Base-by-base conservation (phyloP, 129 eudicot species). In the Logfia minima region DNA sequence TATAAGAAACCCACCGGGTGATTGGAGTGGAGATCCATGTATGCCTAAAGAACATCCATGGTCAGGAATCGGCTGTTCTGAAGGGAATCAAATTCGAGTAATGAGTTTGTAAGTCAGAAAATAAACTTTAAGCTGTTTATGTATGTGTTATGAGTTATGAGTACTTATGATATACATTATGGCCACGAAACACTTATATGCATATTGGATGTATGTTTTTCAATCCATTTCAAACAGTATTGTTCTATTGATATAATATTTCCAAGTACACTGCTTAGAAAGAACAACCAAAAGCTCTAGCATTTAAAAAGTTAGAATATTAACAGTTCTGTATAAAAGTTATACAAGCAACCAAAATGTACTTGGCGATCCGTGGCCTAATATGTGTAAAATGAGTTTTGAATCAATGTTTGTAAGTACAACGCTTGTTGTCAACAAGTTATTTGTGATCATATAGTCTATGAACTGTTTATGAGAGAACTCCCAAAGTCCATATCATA, bases 21-120 rank as follows among this genome's bases (percentile, higher is more conserved):
- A 91, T 81, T 94, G 99, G 99, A 59, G 11, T 13, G 99, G 96
- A 62, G 99, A 94, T 89, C 99, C 99, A 34, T 94, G 99, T 77
- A 74, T 91, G 75, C 99, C 99, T 21, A 78, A 56, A 75, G 78
- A 48, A 55, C 79, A 89, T 73, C 67, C 90, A 0, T 94, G 99
- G 99, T 82, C 83, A n/a, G 97, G 97, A 75, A 82, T 94, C 37
- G 19, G 75, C 0, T 94, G 99, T 80, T 75, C 88, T 0, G 62
- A 77, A n/a, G 75, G 77, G 34, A 73, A 78, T 19, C 67, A 75
- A 31, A 43, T 75, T 59, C 87, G 96, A 22, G 78, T 94, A 67
- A 16, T 79, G 58, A 79, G 96, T 71, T 68, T 94, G 99, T 94
- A 85, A 91, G 97, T 86, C 17, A 22, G 11, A 64, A 34, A 58